Percentiles rank a stretch among this genome's conserved stretches.
Evolutionary conservation across 768 basidiomycete genomes (phyloP).

Genomic region (Daedaleopsis sinensis): DNA sequence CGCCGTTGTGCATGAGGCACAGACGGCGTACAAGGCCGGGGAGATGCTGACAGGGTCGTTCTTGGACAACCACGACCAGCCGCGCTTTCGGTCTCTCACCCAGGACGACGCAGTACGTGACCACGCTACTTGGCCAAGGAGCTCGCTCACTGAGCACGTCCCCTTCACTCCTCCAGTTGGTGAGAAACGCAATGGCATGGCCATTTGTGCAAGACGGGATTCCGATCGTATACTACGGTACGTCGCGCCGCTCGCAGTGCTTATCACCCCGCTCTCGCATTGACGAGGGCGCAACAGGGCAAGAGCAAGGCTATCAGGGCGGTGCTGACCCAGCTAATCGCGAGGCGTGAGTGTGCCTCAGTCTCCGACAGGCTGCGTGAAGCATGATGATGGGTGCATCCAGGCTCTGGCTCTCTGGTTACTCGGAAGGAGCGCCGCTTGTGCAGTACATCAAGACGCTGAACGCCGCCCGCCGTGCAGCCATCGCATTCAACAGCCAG

Average conservation of each 20-base stretch:
- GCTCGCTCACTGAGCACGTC: background rate
- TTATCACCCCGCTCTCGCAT: no score
- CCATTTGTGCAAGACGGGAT: slow-evolving; percentile 54
- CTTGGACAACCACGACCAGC: slow-evolving; percentile 59
- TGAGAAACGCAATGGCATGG: slow-evolving; percentile 52
- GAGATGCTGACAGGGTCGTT: slow-evolving; percentile 48
- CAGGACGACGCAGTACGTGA: slow-evolving; percentile 44
- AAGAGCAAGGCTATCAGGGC: slow-evolving; percentile 53
- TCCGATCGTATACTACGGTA: slow-evolving; percentile 54
- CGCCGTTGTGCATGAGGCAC: slow-evolving; percentile 32
- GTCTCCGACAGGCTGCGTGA: background rate
- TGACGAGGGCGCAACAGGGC: slow-evolving; percentile 32
- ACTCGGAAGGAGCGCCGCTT: slow-evolving; percentile 51
- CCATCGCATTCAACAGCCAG: slow-evolving; percentile 42
- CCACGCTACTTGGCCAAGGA: background rate
- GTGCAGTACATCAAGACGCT: slow-evolving; percentile 48
- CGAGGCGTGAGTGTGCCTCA: slow-evolving; percentile 44
- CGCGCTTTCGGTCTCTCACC: slow-evolving; percentile 47
- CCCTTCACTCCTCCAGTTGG: slow-evolving; percentile 30
- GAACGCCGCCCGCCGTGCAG: slow-evolving; percentile 57
- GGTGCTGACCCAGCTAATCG: slow-evolving; percentile 50
- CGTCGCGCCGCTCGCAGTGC: background rate
- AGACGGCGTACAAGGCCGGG: slow-evolving; percentile 43
- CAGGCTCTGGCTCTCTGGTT: slow-evolving; percentile 65
- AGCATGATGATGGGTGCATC: background rate